Percentiles rank a stretch among this genome's conserved stretches.
Evolutionary conservation across 78 protist species (phyloP).

Genomic region (Dictyostelium capitatum): DNA sequence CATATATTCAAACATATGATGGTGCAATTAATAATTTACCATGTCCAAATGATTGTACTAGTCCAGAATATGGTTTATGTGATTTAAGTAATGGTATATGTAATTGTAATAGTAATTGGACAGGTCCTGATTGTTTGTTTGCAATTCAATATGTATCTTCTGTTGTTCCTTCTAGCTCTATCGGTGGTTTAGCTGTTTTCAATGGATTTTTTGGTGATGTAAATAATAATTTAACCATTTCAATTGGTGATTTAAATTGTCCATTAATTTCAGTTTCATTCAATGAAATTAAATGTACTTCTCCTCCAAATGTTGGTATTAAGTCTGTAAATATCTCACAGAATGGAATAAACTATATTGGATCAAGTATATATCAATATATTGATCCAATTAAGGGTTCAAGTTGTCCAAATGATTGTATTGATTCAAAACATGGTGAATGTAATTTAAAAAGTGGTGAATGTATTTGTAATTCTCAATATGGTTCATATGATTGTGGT

Average conservation of each 20-base stretch:
- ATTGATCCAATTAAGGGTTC: neutral
- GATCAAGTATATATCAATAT: neutral
- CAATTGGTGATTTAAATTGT: neutral
- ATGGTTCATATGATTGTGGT: neutral
- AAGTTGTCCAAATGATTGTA: constrained; percentile 6
- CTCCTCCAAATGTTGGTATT: neutral
- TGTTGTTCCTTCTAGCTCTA: neutral
- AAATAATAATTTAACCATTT: neutral
- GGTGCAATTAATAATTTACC: neutral
- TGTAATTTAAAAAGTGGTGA: neutral
- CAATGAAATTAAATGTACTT: neutral
- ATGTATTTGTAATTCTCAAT: neutral
- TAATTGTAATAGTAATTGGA: neutral
- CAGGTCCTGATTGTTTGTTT: neutral
- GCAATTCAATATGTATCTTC: neutral
- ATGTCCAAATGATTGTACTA: constrained; percentile 26
- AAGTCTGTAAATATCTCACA: neutral
- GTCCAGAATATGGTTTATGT: neutral
- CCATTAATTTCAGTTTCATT: neutral
- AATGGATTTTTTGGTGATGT: neutral
- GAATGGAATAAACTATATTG: neutral
- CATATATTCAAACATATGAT: neutral
- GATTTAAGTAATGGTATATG: neutral
- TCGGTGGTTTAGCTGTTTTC: neutral
- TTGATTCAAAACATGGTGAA: neutral